A percentile compares a stretch with the other conserved stretches of the same genome.
phyloP scores from a whole-genome alignment of 148 eudicot species.

The Silene uniflora region DNA sequence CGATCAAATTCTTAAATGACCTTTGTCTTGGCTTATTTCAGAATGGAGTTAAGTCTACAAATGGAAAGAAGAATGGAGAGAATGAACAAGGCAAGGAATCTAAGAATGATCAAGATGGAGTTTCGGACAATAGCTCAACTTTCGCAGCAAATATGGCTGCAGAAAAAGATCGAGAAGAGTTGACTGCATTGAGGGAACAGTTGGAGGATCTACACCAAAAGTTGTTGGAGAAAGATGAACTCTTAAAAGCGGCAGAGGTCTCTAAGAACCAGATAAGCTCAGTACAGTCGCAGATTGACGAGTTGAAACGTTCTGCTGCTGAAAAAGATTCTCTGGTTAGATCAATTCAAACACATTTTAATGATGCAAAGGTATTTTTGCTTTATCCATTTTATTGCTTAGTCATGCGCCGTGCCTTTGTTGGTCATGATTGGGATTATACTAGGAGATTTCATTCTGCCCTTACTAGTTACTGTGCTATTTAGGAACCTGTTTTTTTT shows the following conservation, averaged over 20 bases:
- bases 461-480: too few relatives aligned
- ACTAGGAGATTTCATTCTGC: background rate
- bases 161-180: constrained; percentile 63
- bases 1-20: constrained; percentile 8
- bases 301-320: constrained; percentile 45
- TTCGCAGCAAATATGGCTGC: constrained; percentile 26
- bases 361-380: constrained; percentile 67
- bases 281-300: constrained; percentile 49
- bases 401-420: background rate
- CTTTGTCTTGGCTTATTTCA: constrained; percentile 29
- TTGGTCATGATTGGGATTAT: background rate
- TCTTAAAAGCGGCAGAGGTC: constrained; percentile 51
- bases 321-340: constrained; percentile 60
- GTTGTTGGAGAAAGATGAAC: constrained; percentile 72
- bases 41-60: constrained; percentile 53
- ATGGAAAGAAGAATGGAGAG: constrained; percentile 46
- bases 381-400: background rate
- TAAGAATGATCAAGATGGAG: constrained; percentile 39
- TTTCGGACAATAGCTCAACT: constrained; percentile 38
- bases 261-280: constrained; percentile 48
- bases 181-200: constrained; percentile 61
- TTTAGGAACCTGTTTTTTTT: too few relatives aligned
- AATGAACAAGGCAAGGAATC: constrained; percentile 42
- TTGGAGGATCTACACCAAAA: constrained; percentile 62
- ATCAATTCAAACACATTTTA: constrained; percentile 61